Evolutionary conservation across 768 basidiomycete genomes (phyloP), one percentile per base, ranked within the genome.

Genomic region (Lyophyllum semitale): DNA sequence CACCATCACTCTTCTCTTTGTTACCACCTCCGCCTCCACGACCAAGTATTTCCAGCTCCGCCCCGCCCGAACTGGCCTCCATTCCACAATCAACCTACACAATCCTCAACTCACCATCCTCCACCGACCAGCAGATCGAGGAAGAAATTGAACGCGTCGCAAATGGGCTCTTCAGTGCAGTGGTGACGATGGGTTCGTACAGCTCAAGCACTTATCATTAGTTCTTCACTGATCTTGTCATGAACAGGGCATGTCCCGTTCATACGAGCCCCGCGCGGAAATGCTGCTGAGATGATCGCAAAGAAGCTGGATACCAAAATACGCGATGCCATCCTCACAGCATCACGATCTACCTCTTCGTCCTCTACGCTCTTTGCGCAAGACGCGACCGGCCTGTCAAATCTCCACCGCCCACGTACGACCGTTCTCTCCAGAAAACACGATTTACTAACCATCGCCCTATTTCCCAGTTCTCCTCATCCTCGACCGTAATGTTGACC

Each of bases 231-330:
- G 3, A 55, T 23, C 7, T 55, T 35, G 48, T 47, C 46, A 6
- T 11, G 48, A 29, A 47, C 52, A 94, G 94, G 91, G 1, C 89
- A 93, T 62, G 89, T 96, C 20, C 97, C 97, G 9, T 90, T 95
- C 66, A 98, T 99, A 55, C 88, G 97, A 29, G 88, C 91, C 54
- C 97, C 97, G 20, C 78, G 89, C 69, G 96, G 96, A 1, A 98
- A 98, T 70, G 97, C 97, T 4, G 97, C 95, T 18, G 97, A 99
- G 72, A 97, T 98, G 95, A 87, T 98, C n/a, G 95, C 95, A 8
- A 89, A 94, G 73, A 97, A 93, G 69, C 79, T 99, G 11, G 97
- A 99, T 65, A 82, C 85, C 13, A 93, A 93, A 71, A 88, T 98
- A 62, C 79, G 96, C 47, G 96, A 98, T 66, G 84, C 88, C 59